These are phyloP conservation scores for Myxozyma melibiosi DNA, from an alignment of 805 yeast species.

Conservation along the genomic window DNA sequence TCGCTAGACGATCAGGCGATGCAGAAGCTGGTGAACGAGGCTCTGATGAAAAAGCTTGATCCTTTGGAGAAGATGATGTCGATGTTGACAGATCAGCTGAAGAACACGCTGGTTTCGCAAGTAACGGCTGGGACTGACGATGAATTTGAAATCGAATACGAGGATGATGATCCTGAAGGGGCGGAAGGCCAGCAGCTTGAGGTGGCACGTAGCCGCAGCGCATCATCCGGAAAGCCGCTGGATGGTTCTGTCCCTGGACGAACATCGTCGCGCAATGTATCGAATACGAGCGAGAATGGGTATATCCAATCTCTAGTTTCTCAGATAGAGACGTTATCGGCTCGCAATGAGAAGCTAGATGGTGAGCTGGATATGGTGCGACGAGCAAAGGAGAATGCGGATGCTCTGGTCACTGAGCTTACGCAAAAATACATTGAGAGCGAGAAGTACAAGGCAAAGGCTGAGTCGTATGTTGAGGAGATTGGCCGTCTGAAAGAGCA, in stretches of 20 bases:
- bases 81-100: conserved; percentile 25
- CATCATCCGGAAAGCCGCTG: background rate
- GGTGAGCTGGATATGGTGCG: conserved; percentile 21
- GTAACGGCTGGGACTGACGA: background rate
- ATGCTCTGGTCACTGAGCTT: conserved; percentile 12
- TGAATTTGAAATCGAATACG: conserved; percentile 21
- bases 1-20: conserved; percentile 10
- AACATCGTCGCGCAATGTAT: conserved; percentile 6
- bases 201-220: background rate
- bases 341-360: conserved; percentile 10
- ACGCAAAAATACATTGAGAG: conserved; percentile 16
- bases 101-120: conserved; percentile 2
- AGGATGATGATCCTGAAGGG: conserved; percentile 16
- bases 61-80: conserved; percentile 26
- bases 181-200: background rate
- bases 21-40: conserved; percentile 18
- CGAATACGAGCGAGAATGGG: background rate
- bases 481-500: conserved; percentile 4
- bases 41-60: conserved; percentile 22
- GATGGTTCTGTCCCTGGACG: background rate
- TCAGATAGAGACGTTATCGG: conserved; percentile 3
- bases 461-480: conserved; percentile 18
- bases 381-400: conserved; percentile 15
- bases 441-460: conserved; percentile 13
- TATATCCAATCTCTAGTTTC: conserved; percentile 1